Evolutionary conservation across 345 rosid genomes (phyloP).

Genomic region (Eucalyptus pauciflora): DNA sequence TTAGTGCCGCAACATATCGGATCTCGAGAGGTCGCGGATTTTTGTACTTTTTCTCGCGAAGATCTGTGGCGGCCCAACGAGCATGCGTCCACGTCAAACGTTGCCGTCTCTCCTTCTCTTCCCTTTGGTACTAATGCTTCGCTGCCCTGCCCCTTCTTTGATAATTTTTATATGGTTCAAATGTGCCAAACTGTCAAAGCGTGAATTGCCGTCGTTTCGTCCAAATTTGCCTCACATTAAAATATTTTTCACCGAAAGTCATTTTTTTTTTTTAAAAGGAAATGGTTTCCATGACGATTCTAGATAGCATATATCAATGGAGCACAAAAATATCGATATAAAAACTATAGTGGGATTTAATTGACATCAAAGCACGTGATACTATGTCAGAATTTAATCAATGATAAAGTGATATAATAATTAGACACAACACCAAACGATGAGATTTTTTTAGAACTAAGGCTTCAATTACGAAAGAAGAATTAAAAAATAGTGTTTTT

Average conservation of each 20-base stretch:
- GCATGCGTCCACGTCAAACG: not conserved
- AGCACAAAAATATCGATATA: not conserved
- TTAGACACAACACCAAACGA: not conserved
- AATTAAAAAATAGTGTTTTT: not conserved
- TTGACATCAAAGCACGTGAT: rapidly evolving
- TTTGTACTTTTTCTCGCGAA: not conserved
- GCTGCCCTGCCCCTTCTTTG: not conserved
- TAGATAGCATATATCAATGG: too few relatives aligned
- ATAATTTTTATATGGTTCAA: not conserved
- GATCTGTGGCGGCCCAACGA: not conserved
- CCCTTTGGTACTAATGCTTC: not conserved
- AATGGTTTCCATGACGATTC: not conserved
- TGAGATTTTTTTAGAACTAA: not conserved
- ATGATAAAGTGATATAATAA: too few relatives aligned
- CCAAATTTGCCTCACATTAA: too few relatives aligned
- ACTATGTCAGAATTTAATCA: not conserved
- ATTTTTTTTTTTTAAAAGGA: too few relatives aligned
- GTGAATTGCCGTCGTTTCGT: too few relatives aligned
- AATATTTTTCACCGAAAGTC: too few relatives aligned
- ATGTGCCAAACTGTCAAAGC: not conserved
- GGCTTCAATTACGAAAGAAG: not conserved
- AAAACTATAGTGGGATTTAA: too few relatives aligned
- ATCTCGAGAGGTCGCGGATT: not conserved
- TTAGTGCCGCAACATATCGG: not conserved
- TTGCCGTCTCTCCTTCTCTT: too few relatives aligned